Conservation (phyloP, 2,329 filamentous ascomycete genomes). For the Calonectria honghensis region DNA sequence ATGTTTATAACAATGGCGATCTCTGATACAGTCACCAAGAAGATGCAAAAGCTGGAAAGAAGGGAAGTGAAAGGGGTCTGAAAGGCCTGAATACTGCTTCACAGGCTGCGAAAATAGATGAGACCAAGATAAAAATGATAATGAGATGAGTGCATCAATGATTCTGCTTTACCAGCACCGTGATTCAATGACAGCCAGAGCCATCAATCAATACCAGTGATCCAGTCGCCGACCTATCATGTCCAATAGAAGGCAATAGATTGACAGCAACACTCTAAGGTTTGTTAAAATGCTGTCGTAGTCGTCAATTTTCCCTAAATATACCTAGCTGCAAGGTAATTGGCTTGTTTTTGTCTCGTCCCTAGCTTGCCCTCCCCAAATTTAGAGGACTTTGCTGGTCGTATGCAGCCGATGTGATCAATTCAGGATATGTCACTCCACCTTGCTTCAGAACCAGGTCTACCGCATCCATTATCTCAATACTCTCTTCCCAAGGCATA, state of each 20-base stretch:
- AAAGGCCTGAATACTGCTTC: not conserved
- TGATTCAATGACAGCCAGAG: not conserved
- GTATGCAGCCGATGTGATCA: conserved; percentile 74
- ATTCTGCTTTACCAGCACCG: not conserved
- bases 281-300: too few species aligned
- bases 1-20: conserved; percentile 18
- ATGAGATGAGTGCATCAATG: not conserved
- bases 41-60: not conserved
- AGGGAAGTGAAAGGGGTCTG: not conserved
- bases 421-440: conserved; percentile 71
- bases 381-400: conserved; percentile 78
- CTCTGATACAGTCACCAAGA: conserved; percentile 8
- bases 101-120: fast-evolving
- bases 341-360: not conserved
- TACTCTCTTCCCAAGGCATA: conserved; percentile 83
- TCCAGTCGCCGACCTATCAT: too few species aligned
- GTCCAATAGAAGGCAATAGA: too few species aligned
- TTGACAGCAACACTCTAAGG: too few species aligned
- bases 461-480: conserved; percentile 87
- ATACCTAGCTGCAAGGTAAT: too few species aligned
- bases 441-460: conserved; percentile 73
- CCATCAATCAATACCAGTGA: too few species aligned
- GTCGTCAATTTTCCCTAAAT: too few species aligned
- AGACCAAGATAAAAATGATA: not conserved
- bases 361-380: conserved; percentile 62